Conservation (phyloP, 305 asterid species). For the Caryopteris hybrid region DNA sequence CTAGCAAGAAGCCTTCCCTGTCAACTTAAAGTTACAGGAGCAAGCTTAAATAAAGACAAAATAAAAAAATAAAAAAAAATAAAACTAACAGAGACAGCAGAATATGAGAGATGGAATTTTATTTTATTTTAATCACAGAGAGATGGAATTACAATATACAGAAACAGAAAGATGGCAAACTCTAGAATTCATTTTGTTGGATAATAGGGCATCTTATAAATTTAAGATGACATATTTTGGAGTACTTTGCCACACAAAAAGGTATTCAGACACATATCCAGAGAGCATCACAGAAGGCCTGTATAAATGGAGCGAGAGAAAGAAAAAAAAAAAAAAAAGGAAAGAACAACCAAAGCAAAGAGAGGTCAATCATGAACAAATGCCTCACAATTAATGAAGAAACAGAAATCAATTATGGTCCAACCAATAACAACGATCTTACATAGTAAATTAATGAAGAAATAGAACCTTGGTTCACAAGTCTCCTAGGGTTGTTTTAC, state of each 20-base stretch:
- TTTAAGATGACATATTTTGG: neutral
- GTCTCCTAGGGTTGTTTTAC: neutral
- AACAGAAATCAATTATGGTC: neutral
- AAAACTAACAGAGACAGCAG: constrained; percentile 6
- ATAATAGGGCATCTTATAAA: neutral
- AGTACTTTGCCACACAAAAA: neutral
- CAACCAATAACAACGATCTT: neutral
- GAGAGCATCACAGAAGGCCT: neutral
- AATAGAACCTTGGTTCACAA: neutral
- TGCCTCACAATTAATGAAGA: neutral
- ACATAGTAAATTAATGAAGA: neutral
- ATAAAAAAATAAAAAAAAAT: too few relatives aligned
- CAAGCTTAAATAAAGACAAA: constrained; percentile 44
- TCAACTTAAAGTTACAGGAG: constrained; percentile 87
- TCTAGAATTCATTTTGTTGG: neutral
- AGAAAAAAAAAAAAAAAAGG: neutral
- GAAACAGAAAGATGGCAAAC: neutral
- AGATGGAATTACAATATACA: neutral
- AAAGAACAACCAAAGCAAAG: neutral
- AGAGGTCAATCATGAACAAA: neutral
- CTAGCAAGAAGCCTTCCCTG: constrained; percentile 99
- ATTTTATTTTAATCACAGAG: too few relatives aligned
- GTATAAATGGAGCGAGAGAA: neutral
- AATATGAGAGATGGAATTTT: neutral
- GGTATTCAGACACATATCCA: neutral